Evolutionary conservation across 371 early-diverging fungal genomes (phyloP).

Genomic region (Syncephalastrum sp.): DNA sequence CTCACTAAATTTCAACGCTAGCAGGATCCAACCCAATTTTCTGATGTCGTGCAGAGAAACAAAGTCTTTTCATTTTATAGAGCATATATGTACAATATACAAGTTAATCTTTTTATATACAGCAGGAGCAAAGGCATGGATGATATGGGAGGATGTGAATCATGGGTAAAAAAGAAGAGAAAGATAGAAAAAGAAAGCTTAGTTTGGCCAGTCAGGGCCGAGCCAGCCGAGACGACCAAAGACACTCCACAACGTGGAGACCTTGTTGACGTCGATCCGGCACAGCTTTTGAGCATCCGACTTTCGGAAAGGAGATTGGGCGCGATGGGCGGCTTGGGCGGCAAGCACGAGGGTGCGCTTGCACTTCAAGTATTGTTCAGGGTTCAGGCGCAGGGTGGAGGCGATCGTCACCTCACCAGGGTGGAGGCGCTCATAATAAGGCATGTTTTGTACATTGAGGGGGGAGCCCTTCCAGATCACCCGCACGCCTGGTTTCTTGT

Average conservation of each 20-base stretch:
- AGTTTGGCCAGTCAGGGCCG: conserved; percentile 10
- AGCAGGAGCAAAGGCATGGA: background rate
- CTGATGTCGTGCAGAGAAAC: too few relatives aligned
- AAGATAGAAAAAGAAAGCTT: background rate
- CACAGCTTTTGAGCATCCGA: conserved; percentile 51
- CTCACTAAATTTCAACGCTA: too few relatives aligned
- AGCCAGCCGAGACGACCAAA: conserved; percentile 45
- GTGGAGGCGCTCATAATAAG: conserved; percentile 52
- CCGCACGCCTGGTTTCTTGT: conserved; percentile 19
- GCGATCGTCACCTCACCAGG: conserved; percentile 62
- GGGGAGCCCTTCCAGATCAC: conserved; percentile 27
- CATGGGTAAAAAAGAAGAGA: background rate
- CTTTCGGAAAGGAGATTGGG: conserved; percentile 33
- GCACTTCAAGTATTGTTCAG: conserved; percentile 65
- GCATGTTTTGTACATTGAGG: conserved; percentile 34
- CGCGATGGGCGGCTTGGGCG: conserved; percentile 29
- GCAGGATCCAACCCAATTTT: too few relatives aligned
- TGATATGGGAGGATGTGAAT: background rate
- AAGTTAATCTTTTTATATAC: background rate
- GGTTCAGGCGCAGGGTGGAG: conserved; percentile 66
- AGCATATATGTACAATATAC: too few relatives aligned
- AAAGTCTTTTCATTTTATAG: too few relatives aligned
- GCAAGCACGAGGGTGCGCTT: conserved; percentile 41
- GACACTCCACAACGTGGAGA: conserved; percentile 39
- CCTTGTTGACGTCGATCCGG: conserved; percentile 49